Evolutionary conservation across 139 green algal genomes (phyloP).

Genomic region (Limnomonas spitsbergensis): DNA sequence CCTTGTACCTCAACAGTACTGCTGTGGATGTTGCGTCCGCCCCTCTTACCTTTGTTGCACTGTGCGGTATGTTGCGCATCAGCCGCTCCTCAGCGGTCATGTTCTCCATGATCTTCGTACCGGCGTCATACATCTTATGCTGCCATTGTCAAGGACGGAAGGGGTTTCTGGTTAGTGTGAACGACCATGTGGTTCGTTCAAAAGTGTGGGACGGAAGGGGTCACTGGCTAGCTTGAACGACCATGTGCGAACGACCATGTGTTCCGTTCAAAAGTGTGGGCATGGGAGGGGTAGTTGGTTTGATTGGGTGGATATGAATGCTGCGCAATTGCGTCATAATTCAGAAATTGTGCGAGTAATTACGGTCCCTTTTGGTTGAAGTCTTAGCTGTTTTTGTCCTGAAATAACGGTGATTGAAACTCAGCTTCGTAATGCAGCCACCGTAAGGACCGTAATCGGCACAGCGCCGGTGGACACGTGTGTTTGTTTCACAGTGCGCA

Average conservation of each 20-base stretch:
- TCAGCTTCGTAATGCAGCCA: no score
- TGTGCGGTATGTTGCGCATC: slow-evolving; percentile 38
- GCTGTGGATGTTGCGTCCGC: no score
- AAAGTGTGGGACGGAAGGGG: background rate
- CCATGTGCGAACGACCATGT: background rate
- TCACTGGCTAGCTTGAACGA: background rate
- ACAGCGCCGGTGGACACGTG: no score
- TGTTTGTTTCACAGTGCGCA: no score
- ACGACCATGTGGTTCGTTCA: background rate
- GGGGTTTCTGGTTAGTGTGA: background rate
- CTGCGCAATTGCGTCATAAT: background rate
- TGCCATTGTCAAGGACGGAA: background rate
- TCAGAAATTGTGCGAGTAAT: no score
- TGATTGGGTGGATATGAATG: background rate
- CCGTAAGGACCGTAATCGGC: no score
- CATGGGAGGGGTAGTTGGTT: background rate
- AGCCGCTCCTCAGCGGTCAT: slow-evolving; percentile 46
- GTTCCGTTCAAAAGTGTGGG: background rate
- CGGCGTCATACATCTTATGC: slow-evolving; percentile 29
- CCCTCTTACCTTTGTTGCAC: slow-evolving; percentile 38
- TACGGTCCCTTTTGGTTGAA: no score
- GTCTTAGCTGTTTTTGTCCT: no score
- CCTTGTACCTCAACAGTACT: no score
- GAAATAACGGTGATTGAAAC: no score
- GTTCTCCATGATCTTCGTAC: slow-evolving; percentile 39